These are phyloP conservation scores for Lepidium didymum DNA, from an alignment of 345 rosid species.

Conservation along the genomic window DNA sequence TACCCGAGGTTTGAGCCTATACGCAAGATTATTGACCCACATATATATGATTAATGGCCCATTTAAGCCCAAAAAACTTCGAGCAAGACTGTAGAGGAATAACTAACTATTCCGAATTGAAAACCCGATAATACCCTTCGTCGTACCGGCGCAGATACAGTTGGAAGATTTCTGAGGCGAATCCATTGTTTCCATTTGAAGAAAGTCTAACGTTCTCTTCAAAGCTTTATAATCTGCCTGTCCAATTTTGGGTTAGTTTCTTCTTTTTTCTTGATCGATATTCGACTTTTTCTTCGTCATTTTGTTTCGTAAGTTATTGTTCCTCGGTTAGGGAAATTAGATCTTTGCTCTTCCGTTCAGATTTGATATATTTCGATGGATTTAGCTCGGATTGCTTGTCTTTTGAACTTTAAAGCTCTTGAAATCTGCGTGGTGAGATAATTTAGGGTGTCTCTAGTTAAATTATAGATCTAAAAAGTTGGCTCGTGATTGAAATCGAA, in stretches of 20 bases:
- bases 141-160: constrained; percentile 4
- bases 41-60: neutral
- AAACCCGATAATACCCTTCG: constrained; percentile 12
- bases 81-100: neutral
- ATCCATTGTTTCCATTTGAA: constrained; percentile 15
- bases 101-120: neutral
- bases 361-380: neutral
- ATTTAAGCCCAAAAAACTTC: neutral
- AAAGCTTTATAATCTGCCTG: neutral
- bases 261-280: neutral
- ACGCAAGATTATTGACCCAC: neutral
- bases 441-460: neutral
- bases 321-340: neutral
- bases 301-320: neutral
- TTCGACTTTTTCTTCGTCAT: neutral
- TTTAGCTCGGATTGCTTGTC: neutral
- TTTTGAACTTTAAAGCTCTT: neutral
- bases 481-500: neutral
- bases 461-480: neutral
- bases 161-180: neutral
- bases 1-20: neutral
- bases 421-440: neutral
- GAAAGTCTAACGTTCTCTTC: neutral
- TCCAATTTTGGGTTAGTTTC: constrained; percentile 5
- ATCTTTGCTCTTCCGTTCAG: neutral